Evolutionary conservation across 106 monocot genomes (phyloP).

Genomic region (Acorus gramineus): DNA sequence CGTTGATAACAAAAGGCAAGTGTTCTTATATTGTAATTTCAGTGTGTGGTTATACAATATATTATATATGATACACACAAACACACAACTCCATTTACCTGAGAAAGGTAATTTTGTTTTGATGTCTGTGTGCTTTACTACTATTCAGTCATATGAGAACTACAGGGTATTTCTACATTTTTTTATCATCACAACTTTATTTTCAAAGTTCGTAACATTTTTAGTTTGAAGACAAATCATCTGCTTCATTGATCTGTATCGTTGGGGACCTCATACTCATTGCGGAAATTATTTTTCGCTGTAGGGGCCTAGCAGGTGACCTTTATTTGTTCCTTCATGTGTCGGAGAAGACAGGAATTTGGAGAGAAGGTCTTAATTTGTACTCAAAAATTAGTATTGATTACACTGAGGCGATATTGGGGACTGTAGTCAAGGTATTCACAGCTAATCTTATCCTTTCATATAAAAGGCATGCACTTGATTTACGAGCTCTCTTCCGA

Average conservation of each 20-base stretch:
- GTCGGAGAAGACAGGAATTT: conserved; percentile 65
- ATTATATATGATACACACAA: not conserved
- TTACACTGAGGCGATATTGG: conserved; percentile 91
- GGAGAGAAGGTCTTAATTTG: conserved; percentile 69
- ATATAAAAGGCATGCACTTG: not conserved
- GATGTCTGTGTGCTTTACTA: no score
- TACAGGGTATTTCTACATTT: no score
- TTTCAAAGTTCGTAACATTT: no score
- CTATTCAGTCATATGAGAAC: no score
- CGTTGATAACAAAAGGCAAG: conserved; percentile 60
- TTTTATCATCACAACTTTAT: no score
- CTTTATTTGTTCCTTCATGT: conserved; percentile 75
- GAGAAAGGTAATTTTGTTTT: no score
- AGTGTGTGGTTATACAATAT: not conserved
- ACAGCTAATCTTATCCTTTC: not conserved
- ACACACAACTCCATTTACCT: no score
- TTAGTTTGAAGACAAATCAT: no score
- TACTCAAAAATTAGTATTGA: conserved; percentile 65
- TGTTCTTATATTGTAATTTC: not conserved
- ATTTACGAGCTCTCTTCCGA: not conserved
- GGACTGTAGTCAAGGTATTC: conserved; percentile 66
- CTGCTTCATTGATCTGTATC: not conserved
- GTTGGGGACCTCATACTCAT: not conserved
- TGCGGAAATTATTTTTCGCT: conserved; percentile 4
- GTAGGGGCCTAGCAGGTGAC: conserved; percentile 60